A percentile compares a stretch with the other conserved stretches of the same genome.
Evolutionary conservation across 2,329 filamentous ascomycete genomes (phyloP).

Genomic region (Fonsecaea pedrosoi): DNA sequence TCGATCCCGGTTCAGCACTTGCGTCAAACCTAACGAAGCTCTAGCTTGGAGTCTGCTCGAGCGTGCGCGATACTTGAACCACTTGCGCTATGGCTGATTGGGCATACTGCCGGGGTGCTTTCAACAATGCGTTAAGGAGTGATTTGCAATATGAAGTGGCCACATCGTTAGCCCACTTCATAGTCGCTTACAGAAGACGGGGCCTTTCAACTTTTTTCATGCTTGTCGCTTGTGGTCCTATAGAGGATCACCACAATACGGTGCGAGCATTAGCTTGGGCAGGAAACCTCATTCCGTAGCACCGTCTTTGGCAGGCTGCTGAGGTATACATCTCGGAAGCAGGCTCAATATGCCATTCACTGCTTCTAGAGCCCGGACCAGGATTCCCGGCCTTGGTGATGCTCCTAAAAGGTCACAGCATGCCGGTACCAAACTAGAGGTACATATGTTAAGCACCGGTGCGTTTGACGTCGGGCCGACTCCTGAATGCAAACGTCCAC

Average conservation of each 20-base stretch:
- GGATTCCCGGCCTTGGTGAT: conserved; percentile 11
- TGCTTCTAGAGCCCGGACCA: conserved; percentile 3
- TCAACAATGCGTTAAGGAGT: not conserved
- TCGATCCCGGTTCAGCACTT: conserved; percentile 17
- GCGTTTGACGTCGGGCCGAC: conserved; percentile 4
- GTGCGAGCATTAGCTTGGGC: conserved; percentile 24
- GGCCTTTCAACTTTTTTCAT: not conserved
- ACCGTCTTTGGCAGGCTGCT: not conserved
- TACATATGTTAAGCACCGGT: conserved; percentile 1
- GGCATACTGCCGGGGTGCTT: not conserved
- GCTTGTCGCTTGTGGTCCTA: conserved; percentile 1
- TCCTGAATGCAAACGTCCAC: conserved; percentile 1
- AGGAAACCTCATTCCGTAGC: conserved; percentile 30
- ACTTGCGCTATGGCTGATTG: conserved; percentile 4
- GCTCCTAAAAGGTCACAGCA: conserved; percentile 10
- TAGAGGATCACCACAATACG: not conserved
- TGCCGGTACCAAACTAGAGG: conserved; percentile 2
- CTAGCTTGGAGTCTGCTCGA: conserved; percentile 12
- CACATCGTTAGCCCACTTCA: not conserved
- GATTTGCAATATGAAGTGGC: not conserved
- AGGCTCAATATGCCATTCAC: not conserved
- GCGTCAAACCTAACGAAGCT: conserved; percentile 20
- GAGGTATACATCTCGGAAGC: conserved; percentile 22
- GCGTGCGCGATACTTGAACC: conserved; percentile 6
- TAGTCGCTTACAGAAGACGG: not conserved